These are phyloP conservation scores for Rhizophlyctis rosea DNA, from an alignment of 192 early-diverging fungal species.

Conservation along the genomic window DNA sequence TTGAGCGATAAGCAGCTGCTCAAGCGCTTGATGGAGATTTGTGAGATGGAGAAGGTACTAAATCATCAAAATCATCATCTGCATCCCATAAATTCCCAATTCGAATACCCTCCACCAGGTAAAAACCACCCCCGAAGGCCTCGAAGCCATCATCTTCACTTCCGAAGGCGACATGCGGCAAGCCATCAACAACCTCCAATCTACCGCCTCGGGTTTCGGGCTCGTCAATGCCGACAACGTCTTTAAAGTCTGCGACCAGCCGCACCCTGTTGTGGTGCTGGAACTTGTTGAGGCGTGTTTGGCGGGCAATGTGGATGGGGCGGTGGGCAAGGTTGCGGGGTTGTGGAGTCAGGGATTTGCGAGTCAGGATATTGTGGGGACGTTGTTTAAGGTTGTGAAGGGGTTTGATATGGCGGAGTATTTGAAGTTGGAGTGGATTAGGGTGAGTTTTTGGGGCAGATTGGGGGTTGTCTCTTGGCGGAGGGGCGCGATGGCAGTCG, in stretches of 20 bases:
- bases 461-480: neutral
- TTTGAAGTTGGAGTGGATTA: constrained; percentile 80
- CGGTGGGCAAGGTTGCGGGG: constrained; percentile 61
- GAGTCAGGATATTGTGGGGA: constrained; percentile 85
- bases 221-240: constrained; percentile 86
- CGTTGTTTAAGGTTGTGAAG: constrained; percentile 89
- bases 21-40: constrained; percentile 78
- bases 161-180: constrained; percentile 99
- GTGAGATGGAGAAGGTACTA: constrained; percentile 75
- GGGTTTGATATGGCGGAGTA: constrained; percentile 72
- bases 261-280: constrained; percentile 80
- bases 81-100: neutral
- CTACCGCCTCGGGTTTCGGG: constrained; percentile 82
- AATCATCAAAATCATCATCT: no score
- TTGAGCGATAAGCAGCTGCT: constrained; percentile 78
- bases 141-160: constrained; percentile 92
- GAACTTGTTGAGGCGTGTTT: constrained; percentile 73
- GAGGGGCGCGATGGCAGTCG: neutral
- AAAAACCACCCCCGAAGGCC: constrained; percentile 78
- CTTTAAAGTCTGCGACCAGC: constrained; percentile 97
- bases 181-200: constrained; percentile 94
- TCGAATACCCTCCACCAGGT: no score
- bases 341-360: constrained; percentile 86
- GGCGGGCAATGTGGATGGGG: constrained; percentile 65
- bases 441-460: constrained; percentile 39